phyloP scores from a whole-genome alignment of 78 protist species.

The Dictyostelium citrinum region DNA sequence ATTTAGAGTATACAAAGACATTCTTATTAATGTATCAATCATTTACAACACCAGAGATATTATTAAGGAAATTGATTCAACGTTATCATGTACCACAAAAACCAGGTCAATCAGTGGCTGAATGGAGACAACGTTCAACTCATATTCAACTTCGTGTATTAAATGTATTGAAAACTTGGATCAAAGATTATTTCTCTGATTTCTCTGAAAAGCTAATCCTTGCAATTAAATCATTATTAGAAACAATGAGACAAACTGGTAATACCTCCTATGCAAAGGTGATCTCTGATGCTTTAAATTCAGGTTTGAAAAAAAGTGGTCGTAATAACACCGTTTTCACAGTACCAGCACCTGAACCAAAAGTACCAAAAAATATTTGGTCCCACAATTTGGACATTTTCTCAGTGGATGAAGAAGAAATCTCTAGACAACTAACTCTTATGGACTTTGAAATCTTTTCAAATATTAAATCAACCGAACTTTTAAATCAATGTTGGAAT shows the following conservation, averaged over 20 bases:
- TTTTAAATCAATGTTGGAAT: conserved; percentile 87
- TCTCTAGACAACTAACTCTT: conserved; percentile 86
- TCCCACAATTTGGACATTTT: conserved; percentile 47
- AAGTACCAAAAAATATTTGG: conserved; percentile 83
- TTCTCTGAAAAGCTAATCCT: conserved; percentile 44
- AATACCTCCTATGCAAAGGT: not conserved
- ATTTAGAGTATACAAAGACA: conserved; percentile 57
- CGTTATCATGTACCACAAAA: conserved; percentile 72
- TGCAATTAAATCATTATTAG: conserved; percentile 33
- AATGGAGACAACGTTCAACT: conserved; percentile 35
- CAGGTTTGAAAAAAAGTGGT: conserved; percentile 9
- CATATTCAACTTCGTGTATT: conserved; percentile 74
- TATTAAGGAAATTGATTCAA: conserved; percentile 73
- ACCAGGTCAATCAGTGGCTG: conserved; percentile 29
- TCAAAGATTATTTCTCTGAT: conserved; percentile 55
- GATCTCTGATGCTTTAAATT: conserved; percentile 10
- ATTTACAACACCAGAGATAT: conserved; percentile 74
- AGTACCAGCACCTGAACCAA: conserved; percentile 76
- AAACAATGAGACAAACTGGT: conserved; percentile 2
- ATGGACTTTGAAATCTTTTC: conserved; percentile 83
- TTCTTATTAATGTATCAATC: conserved; percentile 79
- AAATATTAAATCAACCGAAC: conserved; percentile 79
- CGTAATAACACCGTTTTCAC: conserved; percentile 36
- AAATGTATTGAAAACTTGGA: conserved; percentile 67
- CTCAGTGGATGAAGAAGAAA: conserved; percentile 85